Base-by-base conservation (phyloP, 2,329 filamentous ascomycete species). In the Calonectria hongkongensis region DNA sequence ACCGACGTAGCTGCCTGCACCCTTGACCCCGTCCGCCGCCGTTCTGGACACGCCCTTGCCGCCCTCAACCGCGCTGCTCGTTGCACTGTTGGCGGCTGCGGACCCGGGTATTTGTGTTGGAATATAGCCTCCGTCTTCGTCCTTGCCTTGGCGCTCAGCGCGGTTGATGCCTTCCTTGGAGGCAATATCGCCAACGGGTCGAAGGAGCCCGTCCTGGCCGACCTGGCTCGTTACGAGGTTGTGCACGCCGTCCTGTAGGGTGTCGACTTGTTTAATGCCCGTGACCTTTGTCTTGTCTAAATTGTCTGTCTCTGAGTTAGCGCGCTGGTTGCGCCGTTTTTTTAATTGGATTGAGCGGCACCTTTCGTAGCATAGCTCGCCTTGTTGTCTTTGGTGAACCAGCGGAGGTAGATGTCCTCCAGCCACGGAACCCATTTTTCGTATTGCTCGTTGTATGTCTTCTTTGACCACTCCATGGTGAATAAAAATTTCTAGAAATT, bases 301-400 rank as follows among this genome's bases (percentile, higher is more conserved):
- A 74, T 89, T 88, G 72, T 94, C 92, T 94, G 39, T 8, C 0
- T 1, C 15, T 4, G 21, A 54, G 68, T 80, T 62, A 79, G 76
- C 21, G 30, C 1, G 4, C 7, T 1, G 21, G 21, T 16, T 2
- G 15, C 2, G 1, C 12, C 28, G 3, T 27, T 9, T 6, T 7
- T 16, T 28, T 28, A 18, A 18, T 12, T 18, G 28, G 56, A 64
- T 25, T 36, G 10, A 27, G 82, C 85, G 15, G 41, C 82, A 94
- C 93, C 89, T 83, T 93, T 94, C 2, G 92, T 88, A 7, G 90
- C 87, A 79, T 95, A 95, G 81, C 90, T 92, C 6, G 92, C 90
- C 84, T 95, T 94, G 88, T 95, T 95, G 81, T 94, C 92, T 74
- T 92, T 93, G 79, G 92, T 94, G 83, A 94, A 94, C 87, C 90